Evolutionary conservation across 202 grass and related monocot genomes (phyloP), one percentile per base, ranked within the genome.

Genomic region (Bolboschoenoplectus hybrid): DNA sequence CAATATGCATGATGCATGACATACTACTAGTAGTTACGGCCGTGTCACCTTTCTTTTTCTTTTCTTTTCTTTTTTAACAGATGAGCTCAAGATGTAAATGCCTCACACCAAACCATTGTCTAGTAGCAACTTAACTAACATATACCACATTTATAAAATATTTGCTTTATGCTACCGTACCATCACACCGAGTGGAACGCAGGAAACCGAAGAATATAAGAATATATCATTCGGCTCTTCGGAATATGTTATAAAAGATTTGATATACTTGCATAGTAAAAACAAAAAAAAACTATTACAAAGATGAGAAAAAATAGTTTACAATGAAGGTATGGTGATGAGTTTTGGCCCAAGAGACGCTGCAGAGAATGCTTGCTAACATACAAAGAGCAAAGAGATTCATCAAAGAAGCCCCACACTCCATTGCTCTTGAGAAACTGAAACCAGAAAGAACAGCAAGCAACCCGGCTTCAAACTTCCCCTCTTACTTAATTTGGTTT

Each of bases 301-400:
- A 5, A 9, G 7, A 52, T 12, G 43, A 51, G 26, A 53, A 55
- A 52, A 58, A 13, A 6, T 11, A 56, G 79, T 56, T 86, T 79
- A 86, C 84, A 74, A 79, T 66, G 17, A 86, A 86, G 46, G 69
- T 66, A 62, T 36, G 16, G 39, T 86, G 45, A 53, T 78, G 84
- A 86, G 60, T 86, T 55, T 79, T 86, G 17, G 51, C 84, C 60
- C 4, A 86, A 10, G 34, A 2, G 69, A 7, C 9, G 74, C 13
- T 58, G 74, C 50, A 78, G 34, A n/a, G 4, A 40, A 78, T 57
- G 74, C 34, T 78, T 78, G 17, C 51, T 57, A 78, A 12, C 32
- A 78, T 4, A 57, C n/a, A 78, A 58, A 58, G 2, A 78, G 34
- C 13, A 39, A 78, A 17, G 50, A 78, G 35, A 57, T 56, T 57